Evolutionary conservation across 495 filamentous ascomycete genomes (phyloP).

Genomic region (Sordaria brevicollis): DNA sequence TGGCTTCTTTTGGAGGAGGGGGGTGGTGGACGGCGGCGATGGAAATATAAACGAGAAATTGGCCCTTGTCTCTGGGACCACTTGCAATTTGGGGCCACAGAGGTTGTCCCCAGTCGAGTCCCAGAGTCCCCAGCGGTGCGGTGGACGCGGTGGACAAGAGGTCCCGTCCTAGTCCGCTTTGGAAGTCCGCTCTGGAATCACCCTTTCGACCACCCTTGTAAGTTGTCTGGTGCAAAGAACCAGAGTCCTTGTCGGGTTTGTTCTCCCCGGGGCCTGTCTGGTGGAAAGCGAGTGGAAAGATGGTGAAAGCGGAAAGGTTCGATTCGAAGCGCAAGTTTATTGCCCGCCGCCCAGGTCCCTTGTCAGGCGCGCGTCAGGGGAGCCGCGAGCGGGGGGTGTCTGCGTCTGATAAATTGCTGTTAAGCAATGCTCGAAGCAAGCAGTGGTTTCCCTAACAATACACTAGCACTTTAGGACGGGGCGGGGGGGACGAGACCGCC

Average conservation of each 20-base stretch:
- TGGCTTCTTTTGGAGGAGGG: neutral
- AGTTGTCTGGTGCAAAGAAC: neutral
- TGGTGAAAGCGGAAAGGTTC: neutral
- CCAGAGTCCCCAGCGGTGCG: neutral
- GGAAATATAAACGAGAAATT: neutral
- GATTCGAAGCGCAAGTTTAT: neutral
- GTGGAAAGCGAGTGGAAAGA: neutral
- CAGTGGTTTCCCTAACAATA: neutral
- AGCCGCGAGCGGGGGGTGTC: neutral
- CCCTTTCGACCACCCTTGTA: neutral
- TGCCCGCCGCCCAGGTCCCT: neutral
- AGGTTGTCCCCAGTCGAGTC: neutral
- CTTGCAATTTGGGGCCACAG: neutral
- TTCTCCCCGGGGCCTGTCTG: neutral
- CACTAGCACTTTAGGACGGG: constrained; percentile 20
- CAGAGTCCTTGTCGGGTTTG: neutral
- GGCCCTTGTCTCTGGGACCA: neutral
- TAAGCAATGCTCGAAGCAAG: neutral
- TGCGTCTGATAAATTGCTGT: neutral
- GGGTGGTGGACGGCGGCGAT: neutral
- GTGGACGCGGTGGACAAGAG: neutral
- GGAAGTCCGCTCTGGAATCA: neutral
- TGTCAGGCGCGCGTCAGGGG: neutral
- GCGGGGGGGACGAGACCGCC: constrained; percentile 16
- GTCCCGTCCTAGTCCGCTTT: neutral